Percentiles rank a stretch among this genome's conserved stretches.
Evolutionary conservation across 495 filamentous ascomycete species (phyloP).

Genomic region (Bacidia gigantensis): DNA sequence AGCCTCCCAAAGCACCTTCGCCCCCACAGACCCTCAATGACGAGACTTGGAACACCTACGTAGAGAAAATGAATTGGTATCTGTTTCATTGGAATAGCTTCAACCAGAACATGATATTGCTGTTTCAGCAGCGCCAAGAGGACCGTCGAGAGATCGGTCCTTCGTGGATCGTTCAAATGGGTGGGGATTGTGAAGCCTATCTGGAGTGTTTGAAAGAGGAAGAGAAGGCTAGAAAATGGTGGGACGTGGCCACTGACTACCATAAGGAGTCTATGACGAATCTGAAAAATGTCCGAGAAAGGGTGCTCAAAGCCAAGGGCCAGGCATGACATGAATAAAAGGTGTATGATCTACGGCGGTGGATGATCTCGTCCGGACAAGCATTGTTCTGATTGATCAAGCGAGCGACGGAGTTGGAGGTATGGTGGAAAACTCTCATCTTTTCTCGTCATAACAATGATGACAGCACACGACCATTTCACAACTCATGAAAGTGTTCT

Average conservation of each 20-base stretch:
- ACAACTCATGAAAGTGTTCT: background rate
- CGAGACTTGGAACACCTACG: slow-evolving; percentile 45
- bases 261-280: slow-evolving; percentile 48
- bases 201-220: slow-evolving; percentile 49
- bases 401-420: slow-evolving; percentile 12
- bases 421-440: slow-evolving; percentile 8
- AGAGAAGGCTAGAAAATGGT: slow-evolving; percentile 44
- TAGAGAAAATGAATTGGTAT: slow-evolving; percentile 49
- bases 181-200: slow-evolving; percentile 46
- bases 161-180: slow-evolving; percentile 43
- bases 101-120: slow-evolving; percentile 47
- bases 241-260: slow-evolving; percentile 48
- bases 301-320: slow-evolving; percentile 9
- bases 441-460: background rate
- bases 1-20: slow-evolving; percentile 44
- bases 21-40: slow-evolving; percentile 24
- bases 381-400: slow-evolving; percentile 1
- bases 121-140: slow-evolving; percentile 52
- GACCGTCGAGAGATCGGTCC: slow-evolving; percentile 33
- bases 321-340: background rate
- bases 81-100: slow-evolving; percentile 55
- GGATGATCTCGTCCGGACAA: background rate
- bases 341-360: background rate
- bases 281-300: slow-evolving; percentile 42
- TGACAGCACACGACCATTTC: background rate